A percentile compares a stretch with the other conserved stretches of the same genome.
Evolutionary conservation across 176 grass and related monocot genomes (phyloP).

Genomic region (Carex scoparia): DNA sequence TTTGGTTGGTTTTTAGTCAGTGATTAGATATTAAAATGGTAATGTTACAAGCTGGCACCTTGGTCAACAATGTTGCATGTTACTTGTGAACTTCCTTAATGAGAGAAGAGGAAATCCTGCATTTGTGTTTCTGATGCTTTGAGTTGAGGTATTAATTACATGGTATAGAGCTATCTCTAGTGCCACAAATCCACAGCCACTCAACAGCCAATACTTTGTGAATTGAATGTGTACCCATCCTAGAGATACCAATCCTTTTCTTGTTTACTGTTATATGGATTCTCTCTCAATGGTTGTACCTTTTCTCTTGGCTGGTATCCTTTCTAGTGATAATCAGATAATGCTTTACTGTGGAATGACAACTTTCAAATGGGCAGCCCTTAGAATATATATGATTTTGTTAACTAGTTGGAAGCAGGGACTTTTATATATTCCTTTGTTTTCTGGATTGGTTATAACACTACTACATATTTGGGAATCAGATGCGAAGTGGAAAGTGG

Average conservation of each 20-base stretch:
- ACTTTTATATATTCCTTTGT: not conserved
- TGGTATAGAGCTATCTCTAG: not conserved
- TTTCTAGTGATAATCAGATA: not conserved
- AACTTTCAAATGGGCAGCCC: not conserved
- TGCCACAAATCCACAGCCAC: not conserved
- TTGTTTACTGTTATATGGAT: not conserved
- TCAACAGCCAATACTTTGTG: not conserved
- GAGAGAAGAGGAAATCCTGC: not conserved
- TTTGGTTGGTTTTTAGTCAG: not conserved
- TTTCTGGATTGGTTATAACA: not conserved
- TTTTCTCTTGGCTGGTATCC: not conserved
- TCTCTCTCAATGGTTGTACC: not conserved
- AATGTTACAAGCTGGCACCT: not conserved
- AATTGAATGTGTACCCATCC: not conserved
- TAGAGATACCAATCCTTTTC: not conserved
- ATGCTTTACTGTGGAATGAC: not conserved
- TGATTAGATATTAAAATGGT: slow-evolving; percentile 19
- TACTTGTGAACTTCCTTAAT: not conserved
- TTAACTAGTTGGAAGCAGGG: not conserved
- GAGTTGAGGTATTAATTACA: not conserved
- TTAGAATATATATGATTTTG: not conserved
- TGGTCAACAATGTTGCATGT: not conserved
- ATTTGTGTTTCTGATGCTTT: not conserved
- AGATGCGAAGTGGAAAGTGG: not conserved
- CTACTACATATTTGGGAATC: not conserved